These are phyloP conservation scores for Pleurozium schreberi DNA, from an alignment of 225 moss, liverwort and hornwort species.

Conservation along the genomic window DNA sequence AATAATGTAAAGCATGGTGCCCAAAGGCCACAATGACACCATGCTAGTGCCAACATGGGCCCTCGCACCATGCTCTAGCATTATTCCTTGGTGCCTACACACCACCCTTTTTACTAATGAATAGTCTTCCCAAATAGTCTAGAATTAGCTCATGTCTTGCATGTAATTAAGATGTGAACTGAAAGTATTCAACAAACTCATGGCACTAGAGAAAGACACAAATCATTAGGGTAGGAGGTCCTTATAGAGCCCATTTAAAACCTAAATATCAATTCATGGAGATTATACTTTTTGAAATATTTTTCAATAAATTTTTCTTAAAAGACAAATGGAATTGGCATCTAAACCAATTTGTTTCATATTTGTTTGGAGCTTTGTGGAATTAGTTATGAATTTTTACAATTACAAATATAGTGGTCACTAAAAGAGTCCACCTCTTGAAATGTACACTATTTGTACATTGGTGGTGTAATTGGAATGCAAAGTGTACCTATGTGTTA, in stretches of 20 bases:
- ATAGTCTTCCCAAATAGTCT: background rate
- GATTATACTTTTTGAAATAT: background rate
- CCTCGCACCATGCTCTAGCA: background rate
- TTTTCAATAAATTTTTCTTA: background rate
- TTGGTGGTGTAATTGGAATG: background rate
- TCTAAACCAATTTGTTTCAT: background rate
- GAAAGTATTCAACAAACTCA: background rate
- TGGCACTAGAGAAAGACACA: too few species aligned
- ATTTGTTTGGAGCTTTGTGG: background rate
- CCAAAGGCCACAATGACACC: background rate
- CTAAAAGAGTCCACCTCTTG: background rate
- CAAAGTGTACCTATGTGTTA: background rate
- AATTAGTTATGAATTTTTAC: background rate
- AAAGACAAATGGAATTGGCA: background rate
- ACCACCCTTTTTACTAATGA: background rate
- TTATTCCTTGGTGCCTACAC: fast-evolving
- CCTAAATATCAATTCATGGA: background rate
- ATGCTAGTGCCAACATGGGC: background rate
- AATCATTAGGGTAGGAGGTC: too few species aligned
- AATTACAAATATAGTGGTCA: background rate
- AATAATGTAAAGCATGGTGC: fast-evolving
- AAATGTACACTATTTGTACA: background rate
- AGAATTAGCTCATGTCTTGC: background rate
- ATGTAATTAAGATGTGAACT: background rate
- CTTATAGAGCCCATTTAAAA: background rate